These are phyloP conservation scores for Asterionellopsis glacialis DNA, from an alignment of 108 stramenopile species.

Conservation along the genomic window DNA sequence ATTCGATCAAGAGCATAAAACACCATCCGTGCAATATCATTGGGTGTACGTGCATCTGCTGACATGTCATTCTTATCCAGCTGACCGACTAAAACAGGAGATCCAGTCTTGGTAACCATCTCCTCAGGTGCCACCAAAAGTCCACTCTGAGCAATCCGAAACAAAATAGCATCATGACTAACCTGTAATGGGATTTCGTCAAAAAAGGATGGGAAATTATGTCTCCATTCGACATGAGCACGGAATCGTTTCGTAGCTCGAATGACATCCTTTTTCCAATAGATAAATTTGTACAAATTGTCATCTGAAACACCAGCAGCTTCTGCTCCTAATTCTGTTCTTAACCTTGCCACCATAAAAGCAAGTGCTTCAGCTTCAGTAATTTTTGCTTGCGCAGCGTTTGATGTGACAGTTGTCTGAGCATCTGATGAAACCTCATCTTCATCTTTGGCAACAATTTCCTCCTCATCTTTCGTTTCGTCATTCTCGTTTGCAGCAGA, in stretches of 20 bases:
- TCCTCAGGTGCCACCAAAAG: slow-evolving; percentile 19
- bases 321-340: slow-evolving; percentile 7
- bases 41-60: slow-evolving; percentile 24
- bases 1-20: slow-evolving; percentile 33
- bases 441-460: no score
- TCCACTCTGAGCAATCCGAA: slow-evolving; percentile 14
- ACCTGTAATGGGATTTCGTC: slow-evolving; percentile 17
- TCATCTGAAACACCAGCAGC: slow-evolving; percentile 15
- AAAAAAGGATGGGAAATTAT: slow-evolving; percentile 12
- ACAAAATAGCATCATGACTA: slow-evolving; percentile 16
- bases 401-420: no score
- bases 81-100: slow-evolving; percentile 25
- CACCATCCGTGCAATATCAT: slow-evolving; percentile 26
- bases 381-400: no score
- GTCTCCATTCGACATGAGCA: slow-evolving; percentile 20
- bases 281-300: slow-evolving; percentile 23
- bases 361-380: background rate
- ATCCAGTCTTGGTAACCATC: slow-evolving; percentile 15
- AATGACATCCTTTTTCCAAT: slow-evolving; percentile 27
- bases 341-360: slow-evolving; percentile 2
- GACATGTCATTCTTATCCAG: slow-evolving; percentile 38
- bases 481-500: no score
- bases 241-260: slow-evolving; percentile 30
- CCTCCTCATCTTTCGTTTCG: no score
- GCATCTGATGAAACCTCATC: no score